Evolutionary conservation across 192 early-diverging fungal species (phyloP), one percentile per base, ranked within the genome.

Genomic region (Phycomyces blakesleeanus): DNA sequence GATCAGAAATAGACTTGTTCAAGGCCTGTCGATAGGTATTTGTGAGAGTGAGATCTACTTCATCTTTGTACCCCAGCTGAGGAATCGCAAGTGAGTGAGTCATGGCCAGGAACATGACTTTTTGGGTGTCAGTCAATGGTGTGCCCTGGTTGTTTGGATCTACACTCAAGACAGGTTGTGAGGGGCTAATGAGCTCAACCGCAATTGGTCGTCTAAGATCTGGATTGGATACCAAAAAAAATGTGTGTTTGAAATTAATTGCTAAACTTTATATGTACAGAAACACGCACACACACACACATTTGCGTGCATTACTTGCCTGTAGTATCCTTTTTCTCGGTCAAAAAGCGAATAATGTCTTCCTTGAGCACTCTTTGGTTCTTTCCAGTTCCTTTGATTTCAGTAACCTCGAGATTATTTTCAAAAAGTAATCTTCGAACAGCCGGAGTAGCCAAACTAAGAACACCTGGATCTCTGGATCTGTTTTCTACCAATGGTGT

Each of bases 21-120:
- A 98, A 75, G 27, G 73, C 63, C 21, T 66, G 58, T 0, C 94
- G 86, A 34, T 86, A 85, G 10, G 68, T 74, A 51, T 87, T 79
- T 9, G 84, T 75, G 10, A 83, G 77, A 67, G 96, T 86, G 21
- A 97, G 68, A 41, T 83, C 74, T 61, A 97, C 88, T 64, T 95
- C 92, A 60, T 98, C 97, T 37, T 89, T 87, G 83, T 86, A 98
- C 15, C 93, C 87, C 79, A 98, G 94, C 76, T 98, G 95, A 1
- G 97, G 97, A 51, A 98, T 96, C 1, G 79, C 44, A 4, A 96
- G 85, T 2, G 97, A 95, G 40, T 86, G 84, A 8, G 97, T 93
- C 95, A 98, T 98, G 29, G 78, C 78, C 66, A 91, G 91, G 84
- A 93, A 98, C 97, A 98, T 98, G 68, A 91, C 91, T 63, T 94